A percentile compares a stretch with the other conserved stretches of the same genome.
phyloP scores from a whole-genome alignment of 2,329 filamentous ascomycete genomes.

The Aspergillus tamarii region DNA sequence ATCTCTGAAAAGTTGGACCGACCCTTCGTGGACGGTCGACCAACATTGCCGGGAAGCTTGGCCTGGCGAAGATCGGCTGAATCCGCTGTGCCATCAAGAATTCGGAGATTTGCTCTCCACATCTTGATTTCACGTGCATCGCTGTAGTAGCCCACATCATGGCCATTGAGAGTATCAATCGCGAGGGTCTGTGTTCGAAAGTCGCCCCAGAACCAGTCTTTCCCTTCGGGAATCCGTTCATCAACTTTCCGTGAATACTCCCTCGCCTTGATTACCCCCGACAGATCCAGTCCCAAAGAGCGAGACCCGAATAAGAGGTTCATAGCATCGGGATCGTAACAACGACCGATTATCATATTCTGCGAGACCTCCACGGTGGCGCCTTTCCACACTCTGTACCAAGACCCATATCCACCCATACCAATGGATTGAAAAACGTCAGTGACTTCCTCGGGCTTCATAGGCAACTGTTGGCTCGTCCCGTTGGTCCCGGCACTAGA shows the following conservation, averaged over 20 bases:
- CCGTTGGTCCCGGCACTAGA: conserved; percentile 16
- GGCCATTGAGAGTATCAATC: conserved; percentile 57
- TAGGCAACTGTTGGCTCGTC: conserved; percentile 15
- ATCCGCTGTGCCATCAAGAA: conserved; percentile 43
- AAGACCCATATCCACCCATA: conserved; percentile 53
- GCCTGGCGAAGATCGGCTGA: conserved; percentile 30
- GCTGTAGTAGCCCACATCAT: conserved; percentile 53
- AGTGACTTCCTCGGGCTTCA: conserved; percentile 38
- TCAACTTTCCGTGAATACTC: conserved; percentile 52
- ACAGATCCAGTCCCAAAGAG: conserved; percentile 49
- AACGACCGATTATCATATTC: conserved; percentile 57
- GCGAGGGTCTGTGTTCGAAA: conserved; percentile 59
- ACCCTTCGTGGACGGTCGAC: conserved; percentile 28
- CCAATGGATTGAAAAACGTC: conserved; percentile 42
- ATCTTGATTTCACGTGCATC: conserved; percentile 48
- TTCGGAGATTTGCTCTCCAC: conserved; percentile 51
- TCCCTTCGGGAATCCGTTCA: conserved; percentile 49
- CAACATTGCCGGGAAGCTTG: conserved; percentile 32
- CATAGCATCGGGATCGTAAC: conserved; percentile 56
- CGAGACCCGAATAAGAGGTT: conserved; percentile 47
- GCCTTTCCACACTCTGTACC: conserved; percentile 54
- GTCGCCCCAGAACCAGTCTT: conserved; percentile 62
- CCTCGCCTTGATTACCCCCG: conserved; percentile 51
- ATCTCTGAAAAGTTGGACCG: conserved; percentile 34
- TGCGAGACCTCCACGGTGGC: conserved; percentile 52